phyloP scores from a whole-genome alignment of 2,329 filamentous ascomycete species.

The Trichoderma hamatum region DNA sequence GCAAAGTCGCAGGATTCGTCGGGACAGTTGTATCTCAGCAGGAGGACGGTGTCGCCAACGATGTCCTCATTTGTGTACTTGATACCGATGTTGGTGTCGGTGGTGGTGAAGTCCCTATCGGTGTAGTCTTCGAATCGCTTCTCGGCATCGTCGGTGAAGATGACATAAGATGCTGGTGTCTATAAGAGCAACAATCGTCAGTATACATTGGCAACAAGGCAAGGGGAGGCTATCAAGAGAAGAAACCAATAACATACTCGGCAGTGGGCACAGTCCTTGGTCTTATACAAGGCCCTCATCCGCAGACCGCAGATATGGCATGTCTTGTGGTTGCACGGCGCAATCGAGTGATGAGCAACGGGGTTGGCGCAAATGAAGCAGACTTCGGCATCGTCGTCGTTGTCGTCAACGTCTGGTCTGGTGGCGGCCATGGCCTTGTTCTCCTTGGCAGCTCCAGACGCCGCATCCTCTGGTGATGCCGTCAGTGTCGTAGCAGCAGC shows the following conservation, averaged over 20 bases:
- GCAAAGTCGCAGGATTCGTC: constrained; percentile 79
- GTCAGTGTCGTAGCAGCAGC: constrained; percentile 32
- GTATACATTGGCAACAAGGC: constrained; percentile 23
- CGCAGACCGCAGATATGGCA: constrained; percentile 95
- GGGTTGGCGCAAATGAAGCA: constrained; percentile 98
- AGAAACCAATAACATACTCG: constrained; percentile 60
- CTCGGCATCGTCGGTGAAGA: constrained; percentile 83
- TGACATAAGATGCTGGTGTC: constrained; percentile 76
- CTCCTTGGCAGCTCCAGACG: constrained; percentile 10
- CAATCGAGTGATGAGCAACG: constrained; percentile 82
- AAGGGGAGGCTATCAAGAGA: constrained; percentile 29
- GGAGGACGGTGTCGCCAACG: constrained; percentile 83
- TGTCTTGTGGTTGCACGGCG: constrained; percentile 93
- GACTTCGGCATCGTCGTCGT: constrained; percentile 72
- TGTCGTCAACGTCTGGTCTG: constrained; percentile 39
- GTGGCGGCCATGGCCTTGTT: constrained; percentile 38
- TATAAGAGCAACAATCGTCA: constrained; percentile 33
- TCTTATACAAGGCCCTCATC: constrained; percentile 93
- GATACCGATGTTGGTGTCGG: constrained; percentile 86
- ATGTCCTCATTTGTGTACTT: constrained; percentile 88
- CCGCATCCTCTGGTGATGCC: constrained; percentile 11
- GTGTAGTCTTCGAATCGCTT: constrained; percentile 88
- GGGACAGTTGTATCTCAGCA: constrained; percentile 94
- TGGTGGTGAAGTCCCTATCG: constrained; percentile 70
- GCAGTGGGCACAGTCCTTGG: constrained; percentile 94